phyloP scores from a whole-genome alignment of 805 yeast genomes.

The Ogataea henricii region DNA sequence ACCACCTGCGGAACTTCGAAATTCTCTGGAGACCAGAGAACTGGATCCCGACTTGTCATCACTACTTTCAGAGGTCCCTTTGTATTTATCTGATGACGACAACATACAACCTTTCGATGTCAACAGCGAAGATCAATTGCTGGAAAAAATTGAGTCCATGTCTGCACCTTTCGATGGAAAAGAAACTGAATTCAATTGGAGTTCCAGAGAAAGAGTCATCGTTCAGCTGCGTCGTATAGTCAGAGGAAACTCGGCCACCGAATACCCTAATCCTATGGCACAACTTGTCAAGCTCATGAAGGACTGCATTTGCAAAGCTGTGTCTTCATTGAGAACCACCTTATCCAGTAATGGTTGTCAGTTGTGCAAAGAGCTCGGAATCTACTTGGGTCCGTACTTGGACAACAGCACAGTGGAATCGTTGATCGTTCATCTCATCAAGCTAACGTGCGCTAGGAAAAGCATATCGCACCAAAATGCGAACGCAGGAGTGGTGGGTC shows the following conservation, averaged over 20 bases:
- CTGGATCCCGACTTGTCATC: constrained; percentile 2
- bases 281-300: constrained; percentile 40
- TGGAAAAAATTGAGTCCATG: constrained; percentile 33
- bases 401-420: constrained; percentile 52
- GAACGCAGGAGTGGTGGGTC: constrained; percentile 53
- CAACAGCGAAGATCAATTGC: constrained; percentile 30
- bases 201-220: constrained; percentile 62
- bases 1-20: neutral
- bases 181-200: constrained; percentile 92
- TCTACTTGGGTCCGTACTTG: constrained; percentile 40
- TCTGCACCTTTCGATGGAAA: constrained; percentile 55
- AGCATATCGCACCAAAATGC: constrained; percentile 62
- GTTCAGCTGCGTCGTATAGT: constrained; percentile 57
- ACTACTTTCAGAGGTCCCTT: constrained; percentile 23
- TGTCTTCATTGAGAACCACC: constrained; percentile 80
- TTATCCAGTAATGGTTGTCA: constrained; percentile 76
- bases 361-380: constrained; percentile 66
- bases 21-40: neutral
- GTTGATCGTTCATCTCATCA: constrained; percentile 49
- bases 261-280: constrained; percentile 36
- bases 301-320: constrained; percentile 67
- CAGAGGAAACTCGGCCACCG: constrained; percentile 52
- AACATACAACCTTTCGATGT: constrained; percentile 36
- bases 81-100: constrained; percentile 34
- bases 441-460: constrained; percentile 61